Evolutionary conservation across 345 rosid species (phyloP), one percentile per base, ranked within the genome.

Genomic region (Microthlaspi erraticum): DNA sequence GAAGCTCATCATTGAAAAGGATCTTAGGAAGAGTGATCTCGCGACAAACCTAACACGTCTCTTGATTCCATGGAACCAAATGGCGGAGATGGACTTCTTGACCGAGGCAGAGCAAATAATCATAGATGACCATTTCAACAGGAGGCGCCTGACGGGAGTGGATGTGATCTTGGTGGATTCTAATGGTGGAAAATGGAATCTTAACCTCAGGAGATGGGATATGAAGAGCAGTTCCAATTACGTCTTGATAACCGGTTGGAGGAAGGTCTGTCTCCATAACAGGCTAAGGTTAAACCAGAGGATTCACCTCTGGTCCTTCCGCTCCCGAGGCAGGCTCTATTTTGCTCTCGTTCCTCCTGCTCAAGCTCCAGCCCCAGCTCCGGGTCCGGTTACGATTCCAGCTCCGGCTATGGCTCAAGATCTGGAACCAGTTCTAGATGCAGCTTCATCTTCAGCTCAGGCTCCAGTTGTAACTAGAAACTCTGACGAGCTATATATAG

Each of bases 151-250:
- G 0, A 20, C 1, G 48, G 66, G 73, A 46, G 12, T 58, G 11
- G 49, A 58, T 48, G 12, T 69, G 6, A 69, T 4, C 55, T 36
- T 69, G 36, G 53, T 69, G 12, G 38, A 29, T 48, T 7, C 17
- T 5, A 2, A 0, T 0, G 32, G n/a, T 63, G 0, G 6, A 9
- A 1, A 5, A 0, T 54, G 75, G 45, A 1, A 13, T 0, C 41
- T 43, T 54, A 72, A 26, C 50, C 8, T 63, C 1, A 72, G 64
- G 49, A 63, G 46, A 63, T 72, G 76, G 76, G 23, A 64, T 9
- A 72, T 64, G 64, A 3, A 0, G 3, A n/a, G 3, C 8, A 2
- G 1, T 45, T 4, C 20, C 18, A 23, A n/a, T 14, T 72, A 72
- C 50, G 43, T 2, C 23, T 36, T 55, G 3, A 14, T 26, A 16